Evolutionary conservation across 2,329 filamentous ascomycete genomes (phyloP).

Genomic region (Penicillium rolfsii): DNA sequence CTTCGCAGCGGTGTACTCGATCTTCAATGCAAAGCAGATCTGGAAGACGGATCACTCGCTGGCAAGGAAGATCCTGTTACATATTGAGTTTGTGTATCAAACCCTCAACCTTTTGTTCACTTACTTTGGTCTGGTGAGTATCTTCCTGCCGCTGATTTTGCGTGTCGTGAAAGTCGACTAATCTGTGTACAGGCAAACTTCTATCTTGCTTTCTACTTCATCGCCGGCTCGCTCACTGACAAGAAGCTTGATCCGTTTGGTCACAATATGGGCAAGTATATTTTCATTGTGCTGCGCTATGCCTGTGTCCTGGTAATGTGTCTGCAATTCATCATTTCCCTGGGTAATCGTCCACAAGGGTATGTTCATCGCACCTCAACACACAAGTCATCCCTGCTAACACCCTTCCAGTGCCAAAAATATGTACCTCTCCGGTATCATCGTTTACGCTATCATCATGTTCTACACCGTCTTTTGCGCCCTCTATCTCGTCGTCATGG

Average conservation of each 20-base stretch:
- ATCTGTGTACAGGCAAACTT: conserved; percentile 72
- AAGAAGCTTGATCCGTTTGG: conserved; percentile 84
- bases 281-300: conserved; percentile 87
- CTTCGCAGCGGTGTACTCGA: conserved; percentile 96
- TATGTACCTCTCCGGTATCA: conserved; percentile 84
- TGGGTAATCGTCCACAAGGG: conserved; percentile 95
- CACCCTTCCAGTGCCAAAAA: conserved; percentile 66
- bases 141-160: not conserved
- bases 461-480: conserved; percentile 87
- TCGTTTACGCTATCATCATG: conserved; percentile 95
- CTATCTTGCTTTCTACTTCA: conserved; percentile 98
- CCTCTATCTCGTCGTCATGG: conserved; percentile 84
- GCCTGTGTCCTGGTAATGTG: conserved; percentile 83
- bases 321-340: conserved; percentile 93
- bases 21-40: conserved; percentile 92
- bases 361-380: conserved; percentile 33
- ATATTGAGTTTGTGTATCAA: conserved; percentile 95
- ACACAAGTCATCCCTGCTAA: conserved; percentile 10
- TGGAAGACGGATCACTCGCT: conserved; percentile 92
- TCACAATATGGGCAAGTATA: conserved; percentile 77
- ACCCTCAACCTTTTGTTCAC: conserved; percentile 91
- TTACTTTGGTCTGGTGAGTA: conserved; percentile 78
- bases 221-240: conserved; percentile 86
- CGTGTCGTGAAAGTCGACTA: conserved; percentile 12
- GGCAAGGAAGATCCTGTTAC: conserved; percentile 83